Percentiles rank a stretch among this genome's conserved stretches.
phyloP scores from a whole-genome alignment of 2,329 filamentous ascomycete species.

The Aureobasidium lini region DNA sequence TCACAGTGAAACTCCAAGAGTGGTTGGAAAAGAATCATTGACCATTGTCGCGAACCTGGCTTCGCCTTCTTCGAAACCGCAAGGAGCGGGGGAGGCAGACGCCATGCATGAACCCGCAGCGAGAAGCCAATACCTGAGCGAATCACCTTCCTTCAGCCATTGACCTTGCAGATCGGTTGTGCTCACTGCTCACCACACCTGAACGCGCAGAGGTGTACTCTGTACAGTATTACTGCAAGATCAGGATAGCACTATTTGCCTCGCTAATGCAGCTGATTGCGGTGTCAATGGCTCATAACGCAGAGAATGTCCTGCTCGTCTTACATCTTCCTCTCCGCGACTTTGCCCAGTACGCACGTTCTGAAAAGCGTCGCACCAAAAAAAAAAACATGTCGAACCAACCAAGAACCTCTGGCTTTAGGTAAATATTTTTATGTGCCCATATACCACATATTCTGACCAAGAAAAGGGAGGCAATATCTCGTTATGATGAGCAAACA shows the following conservation, averaged over 20 bases:
- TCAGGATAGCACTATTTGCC: background rate
- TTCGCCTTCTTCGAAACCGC: background rate
- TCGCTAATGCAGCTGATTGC: background rate
- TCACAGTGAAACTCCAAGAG: too few relatives aligned
- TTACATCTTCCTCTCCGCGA: background rate
- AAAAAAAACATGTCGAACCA: background rate
- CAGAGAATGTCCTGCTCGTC: background rate
- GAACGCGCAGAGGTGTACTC: background rate
- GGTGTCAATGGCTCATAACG: background rate
- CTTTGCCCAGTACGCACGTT: background rate
- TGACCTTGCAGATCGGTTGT: background rate
- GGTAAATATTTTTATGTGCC: background rate
- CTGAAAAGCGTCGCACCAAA: background rate
- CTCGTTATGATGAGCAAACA: background rate
- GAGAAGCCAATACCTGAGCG: background rate
- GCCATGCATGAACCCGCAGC: background rate
- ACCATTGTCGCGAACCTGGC: background rate
- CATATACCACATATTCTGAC: background rate
- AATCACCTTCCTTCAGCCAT: background rate
- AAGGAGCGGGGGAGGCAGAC: background rate
- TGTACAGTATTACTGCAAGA: background rate
- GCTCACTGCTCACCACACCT: background rate
- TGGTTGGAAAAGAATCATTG: too few relatives aligned
- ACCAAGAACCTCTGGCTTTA: slow-evolving; percentile 10
- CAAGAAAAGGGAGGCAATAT: background rate